phyloP scores from a whole-genome alignment of 176 grass and related monocot species.

The Luzula sylvatica region DNA sequence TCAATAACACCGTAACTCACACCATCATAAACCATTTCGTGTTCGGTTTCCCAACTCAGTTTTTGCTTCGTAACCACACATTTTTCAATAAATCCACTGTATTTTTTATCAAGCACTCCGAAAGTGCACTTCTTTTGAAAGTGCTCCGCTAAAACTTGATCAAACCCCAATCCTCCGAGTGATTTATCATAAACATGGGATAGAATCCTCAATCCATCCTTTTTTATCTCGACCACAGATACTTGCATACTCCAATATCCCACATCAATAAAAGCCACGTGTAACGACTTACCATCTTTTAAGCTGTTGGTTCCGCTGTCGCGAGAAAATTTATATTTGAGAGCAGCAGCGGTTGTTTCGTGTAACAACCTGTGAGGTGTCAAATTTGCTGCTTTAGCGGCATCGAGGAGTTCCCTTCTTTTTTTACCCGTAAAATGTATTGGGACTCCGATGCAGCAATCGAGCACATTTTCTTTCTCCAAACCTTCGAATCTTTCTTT shows the following conservation, averaged over 20 bases:
- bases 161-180: slow-evolving; percentile 66
- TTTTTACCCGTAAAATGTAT: not conserved
- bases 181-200: slow-evolving; percentile 52
- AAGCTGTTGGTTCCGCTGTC: not conserved
- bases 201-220: slow-evolving; percentile 52
- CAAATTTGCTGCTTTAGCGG: not conserved
- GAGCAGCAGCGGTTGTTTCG: not conserved
- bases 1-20: too few relatives aligned
- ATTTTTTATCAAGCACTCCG: slow-evolving; percentile 11
- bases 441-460: slow-evolving; percentile 1
- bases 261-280: not conserved
- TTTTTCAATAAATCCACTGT: slow-evolving; percentile 49
- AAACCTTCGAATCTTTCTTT: not conserved
- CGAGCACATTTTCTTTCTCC: not conserved
- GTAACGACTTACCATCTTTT: not conserved
- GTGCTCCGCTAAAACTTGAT: slow-evolving; percentile 18
- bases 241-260: slow-evolving; percentile 8
- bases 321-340: not conserved
- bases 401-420: not conserved
- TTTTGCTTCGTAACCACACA: too few relatives aligned
- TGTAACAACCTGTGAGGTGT: not conserved
- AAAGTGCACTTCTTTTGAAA: slow-evolving; percentile 55
- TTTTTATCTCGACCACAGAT: slow-evolving; percentile 47
- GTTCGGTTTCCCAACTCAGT: too few relatives aligned
- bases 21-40: too few relatives aligned